Base-by-base conservation (phyloP, 1,139 yeast species). In the Fermentozyma sake region DNA sequence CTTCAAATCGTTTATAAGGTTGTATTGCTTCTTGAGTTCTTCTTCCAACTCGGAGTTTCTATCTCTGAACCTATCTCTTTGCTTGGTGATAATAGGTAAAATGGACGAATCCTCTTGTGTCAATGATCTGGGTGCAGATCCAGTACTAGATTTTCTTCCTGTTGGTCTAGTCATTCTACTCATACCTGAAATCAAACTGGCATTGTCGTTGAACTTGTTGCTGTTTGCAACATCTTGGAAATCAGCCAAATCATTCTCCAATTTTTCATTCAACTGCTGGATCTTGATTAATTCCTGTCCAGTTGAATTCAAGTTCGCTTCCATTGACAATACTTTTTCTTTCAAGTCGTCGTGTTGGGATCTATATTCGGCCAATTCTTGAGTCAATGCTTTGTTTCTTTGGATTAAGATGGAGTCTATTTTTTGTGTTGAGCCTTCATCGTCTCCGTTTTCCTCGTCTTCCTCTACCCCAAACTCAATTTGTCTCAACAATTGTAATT, bases 11-110 rank as follows among this genome's bases (percentile, higher is more conserved):
- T 61, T 67, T 12, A 79, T 68, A 18, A 67, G 63, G 15, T 59
- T 54, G 34, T 68, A 66, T 39, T 72, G 77, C 41, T 74, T 75
- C 47, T 84, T 77, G 25, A 79, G 50, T 43, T 86, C 95, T 30
- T 82, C 83, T 50, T 91, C 97, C 28, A 91, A 66, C 48, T 86
- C 96, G 31, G 72, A 73, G 44, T 82, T 86, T 33, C 89, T 71
- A 16, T 76, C 73, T 43, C 94, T 76, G 64, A 89, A 87, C 38
- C 97, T 66, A 52, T 91, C 97, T 52, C 98, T 75, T 58, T 91
- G 98, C 46, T 91, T 89, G 13, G 96, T 87, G 17, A 91, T 77
- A 29, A 91, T 86, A 1, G 95, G 95, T 25, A 91, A 58, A 22
- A 91, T 79, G 0, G 86, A 71, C 5, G 63, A 50, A 10, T 26